Evolutionary conservation across 164 flowering plant genomes (phyloP).

Genomic region (Macadamia integrifolia): DNA sequence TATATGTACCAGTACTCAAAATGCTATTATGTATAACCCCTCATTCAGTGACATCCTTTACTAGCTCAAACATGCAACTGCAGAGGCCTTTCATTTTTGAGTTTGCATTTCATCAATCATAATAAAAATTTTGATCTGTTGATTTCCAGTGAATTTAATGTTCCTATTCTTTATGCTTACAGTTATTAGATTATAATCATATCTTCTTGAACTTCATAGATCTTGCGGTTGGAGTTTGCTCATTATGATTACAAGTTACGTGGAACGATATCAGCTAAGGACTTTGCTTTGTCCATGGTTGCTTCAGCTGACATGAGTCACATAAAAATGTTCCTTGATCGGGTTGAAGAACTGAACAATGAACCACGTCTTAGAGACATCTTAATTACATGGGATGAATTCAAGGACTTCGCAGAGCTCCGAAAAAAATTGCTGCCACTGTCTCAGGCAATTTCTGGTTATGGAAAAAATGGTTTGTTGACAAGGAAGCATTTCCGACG

Average conservation of each 20-base stretch:
- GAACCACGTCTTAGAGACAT: conserved; percentile 41
- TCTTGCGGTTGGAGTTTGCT: conserved; percentile 70
- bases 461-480: conserved; percentile 68
- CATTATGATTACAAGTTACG: conserved; percentile 74
- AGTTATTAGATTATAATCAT: neutral
- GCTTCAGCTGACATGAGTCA: conserved; percentile 88
- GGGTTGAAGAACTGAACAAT: conserved; percentile 52
- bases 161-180: neutral
- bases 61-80: neutral
- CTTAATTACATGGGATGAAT: conserved; percentile 70
- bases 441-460: conserved; percentile 76
- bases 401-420: conserved; percentile 70
- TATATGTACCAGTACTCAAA: too few species aligned
- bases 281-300: conserved; percentile 91
- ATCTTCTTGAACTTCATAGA: conserved; percentile 34
- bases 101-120: neutral
- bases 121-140: neutral
- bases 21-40: too few species aligned
- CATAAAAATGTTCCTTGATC: conserved; percentile 54
- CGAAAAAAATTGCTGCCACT: conserved; percentile 59
- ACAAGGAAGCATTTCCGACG: conserved; percentile 71
- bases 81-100: neutral
- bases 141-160: neutral
- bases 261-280: conserved; percentile 79
- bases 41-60: too few species aligned